phyloP scores from a whole-genome alignment of 306 rosid species.

The Casuarina cunninghamiana region DNA sequence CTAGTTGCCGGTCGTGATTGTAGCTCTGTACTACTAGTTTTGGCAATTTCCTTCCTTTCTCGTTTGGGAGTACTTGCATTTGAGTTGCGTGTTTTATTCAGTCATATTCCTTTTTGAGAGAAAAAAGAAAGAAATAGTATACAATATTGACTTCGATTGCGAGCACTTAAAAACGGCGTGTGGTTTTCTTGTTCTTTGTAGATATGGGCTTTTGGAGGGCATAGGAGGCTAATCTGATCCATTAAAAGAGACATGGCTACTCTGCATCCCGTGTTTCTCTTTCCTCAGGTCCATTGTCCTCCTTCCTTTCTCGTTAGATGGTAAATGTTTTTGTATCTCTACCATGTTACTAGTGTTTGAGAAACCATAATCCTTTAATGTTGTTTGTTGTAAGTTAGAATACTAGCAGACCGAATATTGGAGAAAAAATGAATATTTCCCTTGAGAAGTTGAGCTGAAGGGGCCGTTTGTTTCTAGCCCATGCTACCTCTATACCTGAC shows the following conservation, averaged over 20 bases:
- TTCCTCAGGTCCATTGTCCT: slow-evolving; percentile 7
- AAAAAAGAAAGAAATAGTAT: neutral
- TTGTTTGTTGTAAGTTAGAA: slow-evolving; percentile 30
- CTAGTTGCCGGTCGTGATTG: neutral
- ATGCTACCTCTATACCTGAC: neutral
- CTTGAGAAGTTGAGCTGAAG: slow-evolving; percentile 21
- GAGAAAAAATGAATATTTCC: slow-evolving; percentile 14
- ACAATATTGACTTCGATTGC: neutral
- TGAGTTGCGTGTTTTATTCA: neutral
- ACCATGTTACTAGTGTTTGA: slow-evolving; percentile 21
- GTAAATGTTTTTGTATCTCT: slow-evolving; percentile 13
- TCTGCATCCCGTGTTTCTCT: slow-evolving; percentile 1
- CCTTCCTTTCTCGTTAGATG: slow-evolving; percentile 5
- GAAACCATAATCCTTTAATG: slow-evolving; percentile 24
- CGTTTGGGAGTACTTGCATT: neutral
- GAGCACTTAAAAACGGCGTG: neutral
- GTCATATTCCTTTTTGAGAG: neutral
- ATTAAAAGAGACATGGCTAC: neutral
- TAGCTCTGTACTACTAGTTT: neutral
- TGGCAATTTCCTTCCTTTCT: neutral
- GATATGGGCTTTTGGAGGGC: slow-evolving; percentile 73
- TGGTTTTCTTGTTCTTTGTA: neutral
- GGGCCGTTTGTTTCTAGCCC: neutral
- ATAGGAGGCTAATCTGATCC: slow-evolving; percentile 46
- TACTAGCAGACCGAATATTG: slow-evolving; percentile 8